A percentile compares a stretch with the other conserved stretches of the same genome.
Evolutionary conservation across 306 rosid genomes (phyloP).

Genomic region (Dalbergia cultrata): DNA sequence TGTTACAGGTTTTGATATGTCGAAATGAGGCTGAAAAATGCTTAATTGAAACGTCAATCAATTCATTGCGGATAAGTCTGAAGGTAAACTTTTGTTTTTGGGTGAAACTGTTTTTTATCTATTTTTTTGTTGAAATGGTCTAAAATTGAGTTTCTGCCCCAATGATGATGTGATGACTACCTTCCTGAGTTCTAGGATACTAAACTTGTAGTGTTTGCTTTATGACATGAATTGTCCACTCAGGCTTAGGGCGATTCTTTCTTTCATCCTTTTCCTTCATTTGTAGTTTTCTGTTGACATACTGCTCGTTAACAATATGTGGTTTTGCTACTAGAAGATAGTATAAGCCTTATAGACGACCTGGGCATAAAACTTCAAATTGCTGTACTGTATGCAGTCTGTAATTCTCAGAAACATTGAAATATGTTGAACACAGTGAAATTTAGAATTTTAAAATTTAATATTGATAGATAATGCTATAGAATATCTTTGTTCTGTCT

Average conservation of each 20-base stretch:
- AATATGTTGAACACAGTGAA: conserved; percentile 13
- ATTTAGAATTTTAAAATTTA: no score
- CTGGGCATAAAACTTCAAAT: not conserved
- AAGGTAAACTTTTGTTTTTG: conserved; percentile 62
- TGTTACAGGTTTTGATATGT: conserved; percentile 87
- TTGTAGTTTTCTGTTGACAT: not conserved
- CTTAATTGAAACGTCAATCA: conserved; percentile 93
- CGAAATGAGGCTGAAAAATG: conserved; percentile 97
- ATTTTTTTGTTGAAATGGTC: conserved; percentile 39
- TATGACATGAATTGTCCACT: conserved; percentile 17
- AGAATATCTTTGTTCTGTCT: not conserved
- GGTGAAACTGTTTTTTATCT: not conserved
- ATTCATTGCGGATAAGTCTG: conserved; percentile 94
- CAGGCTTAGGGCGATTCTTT: not conserved
- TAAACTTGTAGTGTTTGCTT: not conserved
- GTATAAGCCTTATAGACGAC: not conserved
- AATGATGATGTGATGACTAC: conserved; percentile 16
- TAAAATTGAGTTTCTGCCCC: conserved; percentile 19
- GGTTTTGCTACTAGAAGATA: conserved; percentile 6
- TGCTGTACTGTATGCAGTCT: conserved; percentile 5
- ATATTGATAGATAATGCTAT: not conserved
- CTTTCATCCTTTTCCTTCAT: not conserved
- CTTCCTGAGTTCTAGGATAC: conserved; percentile 4
- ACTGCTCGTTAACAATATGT: not conserved
- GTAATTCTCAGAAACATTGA: not conserved